phyloP scores from a whole-genome alignment of 257 asterid genomes.

The Linderniella brevidens region DNA sequence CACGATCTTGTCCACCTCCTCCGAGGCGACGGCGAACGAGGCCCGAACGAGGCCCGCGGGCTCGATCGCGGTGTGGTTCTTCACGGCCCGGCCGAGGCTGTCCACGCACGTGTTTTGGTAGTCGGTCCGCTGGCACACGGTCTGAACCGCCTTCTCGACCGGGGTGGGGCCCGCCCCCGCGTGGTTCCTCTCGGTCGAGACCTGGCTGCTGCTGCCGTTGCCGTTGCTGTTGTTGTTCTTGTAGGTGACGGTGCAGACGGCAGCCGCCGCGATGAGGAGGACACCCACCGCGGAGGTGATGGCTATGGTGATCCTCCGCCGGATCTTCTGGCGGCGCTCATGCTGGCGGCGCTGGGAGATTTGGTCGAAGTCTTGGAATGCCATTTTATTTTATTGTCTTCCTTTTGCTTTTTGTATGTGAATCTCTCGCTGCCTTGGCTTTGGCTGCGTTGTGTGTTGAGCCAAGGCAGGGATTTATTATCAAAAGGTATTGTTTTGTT shows the following conservation, averaged over 20 bases:
- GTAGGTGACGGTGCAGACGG: constrained; percentile 22
- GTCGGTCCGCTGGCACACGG: constrained; percentile 45
- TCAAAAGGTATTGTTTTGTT: constrained; percentile 1
- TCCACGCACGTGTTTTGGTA: constrained; percentile 43
- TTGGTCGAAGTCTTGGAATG: constrained; percentile 89
- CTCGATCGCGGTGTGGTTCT: constrained; percentile 13
- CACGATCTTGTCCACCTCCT: constrained; percentile 27
- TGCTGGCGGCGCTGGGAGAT: constrained; percentile 51
- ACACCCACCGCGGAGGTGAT: constrained; percentile 16
- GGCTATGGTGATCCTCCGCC: constrained; percentile 25
- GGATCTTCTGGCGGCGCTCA: constrained; percentile 25
- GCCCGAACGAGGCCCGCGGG: constrained; percentile 40
- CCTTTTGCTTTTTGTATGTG: background rate
- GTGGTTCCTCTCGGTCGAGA: too few relatives aligned
- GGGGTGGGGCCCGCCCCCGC: constrained; percentile 1
- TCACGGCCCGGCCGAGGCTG: constrained; percentile 26
- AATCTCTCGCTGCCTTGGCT: constrained; percentile 1
- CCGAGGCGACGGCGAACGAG: constrained; percentile 25
- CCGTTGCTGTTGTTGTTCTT: constrained; percentile 6
- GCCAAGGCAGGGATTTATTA: background rate
- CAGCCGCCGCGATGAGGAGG: constrained; percentile 31
- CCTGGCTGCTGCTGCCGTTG: background rate
- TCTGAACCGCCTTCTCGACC: constrained; percentile 25
- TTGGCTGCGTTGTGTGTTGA: background rate
- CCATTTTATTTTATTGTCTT: constrained; percentile 22